Evolutionary conservation across 768 basidiomycete genomes (phyloP), one percentile per base, ranked within the genome.

Genomic region (Lactarius indigo): DNA sequence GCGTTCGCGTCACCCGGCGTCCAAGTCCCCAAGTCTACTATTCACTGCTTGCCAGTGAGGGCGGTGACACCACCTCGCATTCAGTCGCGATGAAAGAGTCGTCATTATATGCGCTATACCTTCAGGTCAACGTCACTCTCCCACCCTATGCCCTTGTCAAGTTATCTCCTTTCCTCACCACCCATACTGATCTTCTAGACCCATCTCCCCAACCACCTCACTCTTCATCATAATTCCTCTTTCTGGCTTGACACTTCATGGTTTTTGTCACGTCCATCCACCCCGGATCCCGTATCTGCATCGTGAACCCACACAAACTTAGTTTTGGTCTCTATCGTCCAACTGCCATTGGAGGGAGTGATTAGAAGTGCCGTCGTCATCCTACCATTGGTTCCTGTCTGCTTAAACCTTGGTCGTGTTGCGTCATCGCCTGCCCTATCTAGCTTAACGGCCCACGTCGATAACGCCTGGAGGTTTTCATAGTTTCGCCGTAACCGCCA

Each of bases 361-460:
- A 63, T 44, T 44, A 42, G 52, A 67, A 55, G 33, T 31, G 20
- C 39, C 62, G 17, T 68, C 65, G 54, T 57, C 41, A 35, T 56
- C 62, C 17, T 55, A 39, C 42, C 57, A 68, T 68, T 64, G 66
- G 66, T 42, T 26, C 57, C 26, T 39, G 20, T 23, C 42, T 64
- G 52, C 63, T 68, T 68, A 59, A 64, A 35, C 62, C 33, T 47
- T 56, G 33, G 12, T 28, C 33, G 26, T 30, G 39, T 59, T 67
- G 66, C 66, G 66, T 68, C 66, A 68, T 64, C 52, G 20, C 54
- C 35, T 64, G 26, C 66, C 66, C 54, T 59, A 68, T 68, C 63
- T 39, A 31, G 62, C 52, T n/a, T 39, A n/a, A 54, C 66, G 23
- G 55, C n/a, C 12, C 62, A 60, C 52, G 62, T 59, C 31, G 58